phyloP scores from a whole-genome alignment of 1,284 basidiomycete species.

The Cryptococcus sp. region DNA sequence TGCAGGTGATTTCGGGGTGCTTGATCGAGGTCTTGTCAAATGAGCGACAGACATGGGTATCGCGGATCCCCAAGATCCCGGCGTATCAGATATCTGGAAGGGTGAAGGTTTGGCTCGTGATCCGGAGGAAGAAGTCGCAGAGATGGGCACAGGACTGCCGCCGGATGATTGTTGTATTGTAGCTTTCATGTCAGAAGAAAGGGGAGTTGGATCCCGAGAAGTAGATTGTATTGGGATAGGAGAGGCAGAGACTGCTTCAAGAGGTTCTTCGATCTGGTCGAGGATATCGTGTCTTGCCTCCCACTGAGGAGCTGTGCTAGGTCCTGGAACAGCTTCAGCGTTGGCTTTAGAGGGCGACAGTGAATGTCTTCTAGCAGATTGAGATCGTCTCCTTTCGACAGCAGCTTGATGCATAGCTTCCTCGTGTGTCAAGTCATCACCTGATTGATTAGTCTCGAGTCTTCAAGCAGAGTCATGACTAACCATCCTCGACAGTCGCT shows the following conservation, averaged over 20 bases:
- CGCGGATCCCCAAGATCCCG: neutral
- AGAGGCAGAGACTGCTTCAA: too few species aligned
- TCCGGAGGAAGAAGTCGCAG: too few species aligned
- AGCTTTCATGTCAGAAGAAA: too few species aligned
- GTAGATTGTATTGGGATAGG: too few species aligned
- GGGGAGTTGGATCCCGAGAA: too few species aligned
- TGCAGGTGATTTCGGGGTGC: neutral
- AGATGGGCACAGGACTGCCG: too few species aligned
- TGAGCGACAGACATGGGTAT: neutral
- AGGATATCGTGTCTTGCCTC: too few species aligned
- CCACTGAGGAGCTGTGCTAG: neutral
- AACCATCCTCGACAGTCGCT: neutral
- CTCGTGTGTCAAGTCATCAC: neutral
- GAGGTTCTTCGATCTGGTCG: too few species aligned
- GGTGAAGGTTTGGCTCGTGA: neutral
- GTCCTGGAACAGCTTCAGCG: neutral
- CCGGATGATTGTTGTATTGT: too few species aligned
- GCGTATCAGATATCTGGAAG: neutral
- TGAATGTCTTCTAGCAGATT: neutral
- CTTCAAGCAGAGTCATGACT: too few species aligned
- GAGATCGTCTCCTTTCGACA: neutral
- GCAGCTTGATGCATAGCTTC: neutral
- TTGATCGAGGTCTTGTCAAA: neutral
- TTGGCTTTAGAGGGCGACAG: neutral
- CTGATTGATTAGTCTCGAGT: neutral